Percentiles rank a stretch among this genome's conserved stretches.
Conservation (phyloP, 2,329 filamentous ascomycete genomes). For the Sporothrix phasma region DNA sequence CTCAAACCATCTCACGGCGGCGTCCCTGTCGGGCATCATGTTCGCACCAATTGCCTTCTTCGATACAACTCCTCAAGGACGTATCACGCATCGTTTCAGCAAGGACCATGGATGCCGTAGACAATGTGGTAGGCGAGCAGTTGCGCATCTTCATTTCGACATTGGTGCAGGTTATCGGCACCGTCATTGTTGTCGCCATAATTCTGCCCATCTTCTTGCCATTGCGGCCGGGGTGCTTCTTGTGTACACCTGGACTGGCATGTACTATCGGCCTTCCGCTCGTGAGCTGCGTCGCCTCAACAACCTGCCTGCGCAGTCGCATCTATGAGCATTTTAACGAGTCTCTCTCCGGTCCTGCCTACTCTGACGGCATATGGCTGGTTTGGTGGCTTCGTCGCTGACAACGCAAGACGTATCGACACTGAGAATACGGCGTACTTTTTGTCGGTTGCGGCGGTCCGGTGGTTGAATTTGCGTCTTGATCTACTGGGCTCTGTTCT, state of each 20-base stretch:
- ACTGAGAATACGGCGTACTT: slow-evolving; percentile 80
- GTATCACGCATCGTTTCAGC: slow-evolving; percentile 96
- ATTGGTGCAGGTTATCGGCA: slow-evolving; percentile 61
- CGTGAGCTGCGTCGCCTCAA: slow-evolving; percentile 90
- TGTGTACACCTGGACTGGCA: slow-evolving; percentile 72
- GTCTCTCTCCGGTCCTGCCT: slow-evolving; percentile 82
- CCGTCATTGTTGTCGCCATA: slow-evolving; percentile 71
- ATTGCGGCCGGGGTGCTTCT: slow-evolving; percentile 74
- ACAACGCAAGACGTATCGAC: slow-evolving; percentile 82
- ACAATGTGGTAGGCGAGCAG: slow-evolving; percentile 87
- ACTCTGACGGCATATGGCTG: slow-evolving; percentile 95
- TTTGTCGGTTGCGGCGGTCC: slow-evolving; percentile 89
- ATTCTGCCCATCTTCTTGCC: slow-evolving; percentile 88
- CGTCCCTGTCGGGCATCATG: slow-evolving; percentile 28
- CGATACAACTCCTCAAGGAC: slow-evolving; percentile 87
- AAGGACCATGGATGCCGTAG: slow-evolving; percentile 91
- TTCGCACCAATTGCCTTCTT: slow-evolving; percentile 95
- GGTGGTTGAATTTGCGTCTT: slow-evolving; percentile 89
- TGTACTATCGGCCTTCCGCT: slow-evolving; percentile 82
- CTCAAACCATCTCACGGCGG: slow-evolving; percentile 35
- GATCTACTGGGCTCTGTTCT: slow-evolving; percentile 85
- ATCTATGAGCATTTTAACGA: slow-evolving; percentile 97
- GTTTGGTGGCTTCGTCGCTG: slow-evolving; percentile 80
- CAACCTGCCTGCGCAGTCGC: slow-evolving; percentile 83
- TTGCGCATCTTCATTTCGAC: slow-evolving; percentile 64